Percentiles rank a stretch among this genome's conserved stretches.
phyloP scores from a whole-genome alignment of 2,329 filamentous ascomycete species.

The Fusarium nurragi region DNA sequence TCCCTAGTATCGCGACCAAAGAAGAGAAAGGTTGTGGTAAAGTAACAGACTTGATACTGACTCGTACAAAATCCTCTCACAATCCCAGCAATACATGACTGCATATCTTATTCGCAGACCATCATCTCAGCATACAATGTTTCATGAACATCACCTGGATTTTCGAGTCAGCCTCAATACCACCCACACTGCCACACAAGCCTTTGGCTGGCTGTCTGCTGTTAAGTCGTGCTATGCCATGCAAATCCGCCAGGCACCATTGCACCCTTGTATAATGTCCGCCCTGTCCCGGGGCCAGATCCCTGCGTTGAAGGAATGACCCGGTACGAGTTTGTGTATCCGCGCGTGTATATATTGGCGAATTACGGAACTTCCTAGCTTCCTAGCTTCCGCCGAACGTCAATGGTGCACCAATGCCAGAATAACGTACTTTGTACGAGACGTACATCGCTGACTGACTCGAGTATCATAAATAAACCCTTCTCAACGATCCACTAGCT shows the following conservation, averaged over 20 bases:
- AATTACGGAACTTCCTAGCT: too few species aligned
- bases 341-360: background rate
- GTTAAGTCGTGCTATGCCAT: conserved; percentile 27
- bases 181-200: conserved; percentile 25
- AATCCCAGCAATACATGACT: background rate
- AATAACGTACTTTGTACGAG: background rate
- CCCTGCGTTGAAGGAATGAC: conserved; percentile 9
- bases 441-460: conserved; percentile 28
- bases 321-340: background rate
- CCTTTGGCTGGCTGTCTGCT: conserved; percentile 7
- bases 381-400: background rate
- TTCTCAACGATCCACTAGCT: conserved; percentile 25
- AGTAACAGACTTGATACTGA: background rate
- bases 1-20: background rate
- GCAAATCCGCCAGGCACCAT: conserved; percentile 34
- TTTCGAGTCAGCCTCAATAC: conserved; percentile 29
- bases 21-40: background rate
- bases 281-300: conserved; percentile 21
- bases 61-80: background rate
- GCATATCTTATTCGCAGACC: background rate
- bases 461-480: background rate
- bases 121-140: background rate
- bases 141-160: background rate
- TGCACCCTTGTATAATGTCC: conserved; percentile 28
- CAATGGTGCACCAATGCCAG: background rate